Percentiles rank a stretch among this genome's conserved stretches.
phyloP scores from a whole-genome alignment of 2,329 filamentous ascomycete genomes.

The Epichloe glyceriae region DNA sequence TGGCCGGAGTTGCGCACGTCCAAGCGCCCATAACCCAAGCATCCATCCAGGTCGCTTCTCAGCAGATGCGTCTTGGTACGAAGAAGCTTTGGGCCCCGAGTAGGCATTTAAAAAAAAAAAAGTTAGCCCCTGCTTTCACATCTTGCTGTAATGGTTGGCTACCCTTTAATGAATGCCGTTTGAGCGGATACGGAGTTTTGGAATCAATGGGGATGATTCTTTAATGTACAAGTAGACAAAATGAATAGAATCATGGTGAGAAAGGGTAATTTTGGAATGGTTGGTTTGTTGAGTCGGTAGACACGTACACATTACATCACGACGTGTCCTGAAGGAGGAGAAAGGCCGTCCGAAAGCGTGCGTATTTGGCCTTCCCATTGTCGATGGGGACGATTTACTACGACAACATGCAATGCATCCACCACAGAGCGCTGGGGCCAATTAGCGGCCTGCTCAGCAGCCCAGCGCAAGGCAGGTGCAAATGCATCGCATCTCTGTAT shows the following conservation, averaged over 20 bases:
- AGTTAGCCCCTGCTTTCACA: background rate
- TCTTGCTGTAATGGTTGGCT: background rate
- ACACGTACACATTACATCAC: too few relatives aligned
- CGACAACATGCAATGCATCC: background rate
- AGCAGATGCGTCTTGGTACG: background rate
- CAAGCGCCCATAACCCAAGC: background rate
- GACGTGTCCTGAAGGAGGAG: too few relatives aligned
- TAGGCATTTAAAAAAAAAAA: too few relatives aligned
- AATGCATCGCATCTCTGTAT: too few relatives aligned
- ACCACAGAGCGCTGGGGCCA: background rate
- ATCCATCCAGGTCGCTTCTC: background rate
- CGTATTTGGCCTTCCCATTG: too few relatives aligned
- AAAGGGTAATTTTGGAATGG: background rate
- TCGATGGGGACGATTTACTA: background rate
- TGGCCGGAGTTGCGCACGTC: background rate
- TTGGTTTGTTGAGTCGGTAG: background rate
- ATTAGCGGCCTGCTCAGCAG: background rate
- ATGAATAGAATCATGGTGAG: background rate
- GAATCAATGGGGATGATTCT: conserved; percentile 6
- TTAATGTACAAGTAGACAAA: conserved; percentile 6
- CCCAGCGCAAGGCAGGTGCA: too few relatives aligned
- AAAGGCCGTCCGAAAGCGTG: too few relatives aligned
- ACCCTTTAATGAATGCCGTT: background rate
- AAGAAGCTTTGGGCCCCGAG: background rate
- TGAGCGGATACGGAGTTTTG: conserved; percentile 13